These are phyloP conservation scores for Scheffersomyces stambukii DNA, from an alignment of 1,139 yeast genomes.

Conservation along the genomic window DNA sequence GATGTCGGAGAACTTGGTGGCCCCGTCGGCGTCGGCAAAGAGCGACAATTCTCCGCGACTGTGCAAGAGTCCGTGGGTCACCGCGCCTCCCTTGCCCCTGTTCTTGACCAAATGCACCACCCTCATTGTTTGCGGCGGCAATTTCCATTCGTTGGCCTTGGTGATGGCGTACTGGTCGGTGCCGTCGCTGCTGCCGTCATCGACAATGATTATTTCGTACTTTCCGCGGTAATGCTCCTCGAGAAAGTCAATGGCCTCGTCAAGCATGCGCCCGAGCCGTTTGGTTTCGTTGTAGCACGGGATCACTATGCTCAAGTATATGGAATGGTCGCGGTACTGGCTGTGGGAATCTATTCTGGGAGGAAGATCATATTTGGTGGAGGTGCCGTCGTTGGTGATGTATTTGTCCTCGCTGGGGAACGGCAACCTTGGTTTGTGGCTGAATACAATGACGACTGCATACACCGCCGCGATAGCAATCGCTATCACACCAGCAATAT, in stretches of 20 bases:
- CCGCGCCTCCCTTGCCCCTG: slow-evolving; percentile 98
- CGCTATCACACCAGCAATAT: slow-evolving; percentile 9
- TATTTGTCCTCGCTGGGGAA: slow-evolving; percentile 49
- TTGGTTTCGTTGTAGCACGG: slow-evolving; percentile 89
- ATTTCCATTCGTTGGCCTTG: slow-evolving; percentile 50
- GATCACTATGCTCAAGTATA: slow-evolving; percentile 69
- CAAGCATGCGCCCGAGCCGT: slow-evolving; percentile 70
- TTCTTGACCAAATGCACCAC: slow-evolving; percentile 67
- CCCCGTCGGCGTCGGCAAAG: slow-evolving; percentile 98
- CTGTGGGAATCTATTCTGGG: slow-evolving; percentile 19
- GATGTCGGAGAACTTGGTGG: slow-evolving; percentile 76
- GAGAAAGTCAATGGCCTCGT: slow-evolving; percentile 66
- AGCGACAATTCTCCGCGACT: slow-evolving; percentile 69
- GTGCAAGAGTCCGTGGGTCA: slow-evolving; percentile 84
- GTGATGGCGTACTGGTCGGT: slow-evolving; percentile 70
- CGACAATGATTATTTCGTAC: slow-evolving; percentile 83
- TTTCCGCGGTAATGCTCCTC: slow-evolving; percentile 22
- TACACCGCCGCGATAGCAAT: slow-evolving; percentile 26
- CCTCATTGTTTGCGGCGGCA: slow-evolving; percentile 59
- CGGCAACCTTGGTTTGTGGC: slow-evolving; percentile 64
- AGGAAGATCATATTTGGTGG: slow-evolving; percentile 22
- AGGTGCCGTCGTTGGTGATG: slow-evolving; percentile 30
- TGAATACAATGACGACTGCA: slow-evolving; percentile 40
- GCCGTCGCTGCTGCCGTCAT: slow-evolving; percentile 86
- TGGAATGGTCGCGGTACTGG: slow-evolving; percentile 20